Evolutionary conservation across 257 asterid species (phyloP), one percentile per base, ranked within the genome.

Genomic region (Nicotiana benthamiana): DNA sequence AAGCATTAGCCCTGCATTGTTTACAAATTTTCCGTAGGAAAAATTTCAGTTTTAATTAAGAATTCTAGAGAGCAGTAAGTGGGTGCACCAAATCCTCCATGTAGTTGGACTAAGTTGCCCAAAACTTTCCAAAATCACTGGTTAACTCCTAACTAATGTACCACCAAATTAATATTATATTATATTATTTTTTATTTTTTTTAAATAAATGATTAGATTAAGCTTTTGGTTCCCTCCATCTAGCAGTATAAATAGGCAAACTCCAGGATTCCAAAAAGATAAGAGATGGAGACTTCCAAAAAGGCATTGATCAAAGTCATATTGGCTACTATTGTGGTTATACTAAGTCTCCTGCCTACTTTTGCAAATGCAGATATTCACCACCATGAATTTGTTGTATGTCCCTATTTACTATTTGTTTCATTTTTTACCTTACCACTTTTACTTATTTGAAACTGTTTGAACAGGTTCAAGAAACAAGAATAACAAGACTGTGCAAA

Each of bases 401-500:
- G 91, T 68, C 16, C 22, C 18, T 22, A 36, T 1, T n/a, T 3
- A 16, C 40, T 6, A 0, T 52, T 59, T 17, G 10, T 7, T 40
- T 40, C 11, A 7, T 7, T 40, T 8, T 40, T 30, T 30, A 30
- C 34, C 34, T 30, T 30, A 30, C 34, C 34, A 30, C 56, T 4
- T 63, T 64, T 32, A 56, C 51, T 56, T 1, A 7, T 30, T 17
- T 8, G 8, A 8, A 48, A 12, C 46, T 40, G 46, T 40, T 40
- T 40, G 9, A 40, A 53, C 88, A 91, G 97, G 93, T 91, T 84
- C 86, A 92, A 86, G 84, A 83, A 46, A 80, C 85, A 0, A 64
- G 84, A 9, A 87, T 90, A 78, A 89, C 80, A 43, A 87, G 92
- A 87, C 83, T 91, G 48, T 92, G 97, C 89, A 88, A 17, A 83